Base-by-base conservation (phyloP, 495 filamentous ascomycete species). In the Letharia columbiana region DNA sequence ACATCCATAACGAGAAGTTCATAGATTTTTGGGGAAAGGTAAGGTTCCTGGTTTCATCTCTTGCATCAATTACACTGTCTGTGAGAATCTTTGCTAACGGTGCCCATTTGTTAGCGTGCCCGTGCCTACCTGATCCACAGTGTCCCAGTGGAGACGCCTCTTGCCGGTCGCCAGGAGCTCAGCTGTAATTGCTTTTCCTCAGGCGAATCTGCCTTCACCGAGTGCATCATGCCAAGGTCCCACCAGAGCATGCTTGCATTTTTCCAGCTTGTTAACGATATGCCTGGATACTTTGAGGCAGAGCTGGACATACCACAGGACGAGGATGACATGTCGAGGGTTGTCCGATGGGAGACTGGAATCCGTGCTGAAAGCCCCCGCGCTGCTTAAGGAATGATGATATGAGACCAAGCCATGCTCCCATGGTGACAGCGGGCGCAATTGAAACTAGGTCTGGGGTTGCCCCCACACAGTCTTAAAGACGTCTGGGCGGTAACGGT, bases 111-210 rank as follows among this genome's bases (percentile, higher is more conserved):
- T 42, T 73, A 87, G 75, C 84, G 85, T 35, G 81, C 79, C 50
- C 83, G 87, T 35, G 85, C 80, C 8, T 91, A 88, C 69, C 67
- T 83, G n/a, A 72, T 81, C 31, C 83, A 82, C n/a, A 13, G 73
- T 0, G 72, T 81, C 17, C 78, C 79, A 0, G 64, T 79, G 3
- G 86, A 81, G 39, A 75, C 74, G 7, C 79, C 77, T 9, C 71
- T 88, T 35, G 73, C 79, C 12, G 81, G 81, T 10, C 71, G 71
- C 40, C 62, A 68, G 6, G 59, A 71, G 0, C 69, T 75, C 50
- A 78, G 79, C 5, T 81, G 80, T 65, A 83, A 84, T 56, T 78
- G 76, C 69, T 82, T 79, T 64, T 76, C 81, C 0, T 75, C 76
- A 5, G 78, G 80, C 0, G 81, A 84, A 66, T 49, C 58, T 8